Conservation (phyloP, 2,329 filamentous ascomycete species). For the Verruconis gallopava region DNA sequence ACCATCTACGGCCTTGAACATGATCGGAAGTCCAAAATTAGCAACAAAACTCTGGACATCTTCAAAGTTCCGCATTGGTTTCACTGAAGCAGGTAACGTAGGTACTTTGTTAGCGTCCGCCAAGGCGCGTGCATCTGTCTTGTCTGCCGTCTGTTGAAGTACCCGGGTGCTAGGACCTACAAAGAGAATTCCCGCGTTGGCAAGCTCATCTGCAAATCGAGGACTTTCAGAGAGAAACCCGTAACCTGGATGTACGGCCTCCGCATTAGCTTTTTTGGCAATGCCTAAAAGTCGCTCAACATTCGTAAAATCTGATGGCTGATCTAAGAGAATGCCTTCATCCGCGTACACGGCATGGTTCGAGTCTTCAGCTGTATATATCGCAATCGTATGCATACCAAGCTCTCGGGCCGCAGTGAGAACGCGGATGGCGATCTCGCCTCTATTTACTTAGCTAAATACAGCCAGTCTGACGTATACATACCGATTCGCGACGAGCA, state of each 20-base stretch:
- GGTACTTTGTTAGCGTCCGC: conserved; percentile 93
- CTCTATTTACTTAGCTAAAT: conserved; percentile 25
- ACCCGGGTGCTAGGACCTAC: conserved; percentile 78
- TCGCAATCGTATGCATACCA: conserved; percentile 40
- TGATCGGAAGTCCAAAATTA: conserved; percentile 52
- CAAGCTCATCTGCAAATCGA: conserved; percentile 74
- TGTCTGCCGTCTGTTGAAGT: conserved; percentile 77
- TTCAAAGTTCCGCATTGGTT: conserved; percentile 58
- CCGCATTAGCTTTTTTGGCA: conserved; percentile 37
- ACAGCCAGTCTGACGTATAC: neutral
- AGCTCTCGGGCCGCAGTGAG: conserved; percentile 47
- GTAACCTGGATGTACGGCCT: conserved; percentile 78
- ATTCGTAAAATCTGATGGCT: conserved; percentile 40
- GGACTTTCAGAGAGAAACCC: conserved; percentile 92
- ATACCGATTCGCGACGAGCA: neutral
- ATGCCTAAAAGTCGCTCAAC: conserved; percentile 36
- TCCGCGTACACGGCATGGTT: conserved; percentile 41
- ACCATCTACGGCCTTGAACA: conserved; percentile 54
- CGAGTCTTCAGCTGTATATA: conserved; percentile 43
- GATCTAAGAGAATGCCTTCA: conserved; percentile 38
- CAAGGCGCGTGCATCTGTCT: conserved; percentile 82
- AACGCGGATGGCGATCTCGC: conserved; percentile 51
- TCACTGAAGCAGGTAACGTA: conserved; percentile 93
- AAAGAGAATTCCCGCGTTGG: conserved; percentile 81
- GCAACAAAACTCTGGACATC: conserved; percentile 56